phyloP scores from a whole-genome alignment of 495 filamentous ascomycete genomes.

The Podospora appendiculata region DNA sequence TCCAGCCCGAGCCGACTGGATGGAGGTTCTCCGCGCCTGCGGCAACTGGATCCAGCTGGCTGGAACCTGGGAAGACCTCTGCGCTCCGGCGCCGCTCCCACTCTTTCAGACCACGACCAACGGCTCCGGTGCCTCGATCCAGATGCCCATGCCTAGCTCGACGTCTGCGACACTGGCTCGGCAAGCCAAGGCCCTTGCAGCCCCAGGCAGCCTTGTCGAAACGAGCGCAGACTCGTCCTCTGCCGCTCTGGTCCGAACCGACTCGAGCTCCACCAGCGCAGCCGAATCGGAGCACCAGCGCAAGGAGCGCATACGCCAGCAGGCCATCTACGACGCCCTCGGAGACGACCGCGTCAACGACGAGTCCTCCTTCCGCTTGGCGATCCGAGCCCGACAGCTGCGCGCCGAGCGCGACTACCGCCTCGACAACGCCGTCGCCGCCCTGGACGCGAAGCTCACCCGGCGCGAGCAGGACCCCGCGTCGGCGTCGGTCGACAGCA shows the following conservation, averaged over 20 bases:
- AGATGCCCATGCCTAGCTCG: neutral
- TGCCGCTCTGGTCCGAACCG: neutral
- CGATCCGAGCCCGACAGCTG: conserved; percentile 51
- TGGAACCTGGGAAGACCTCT: conserved; percentile 61
- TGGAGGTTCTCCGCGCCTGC: conserved; percentile 58
- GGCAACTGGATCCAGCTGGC: conserved; percentile 58
- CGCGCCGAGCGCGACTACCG: conserved; percentile 43
- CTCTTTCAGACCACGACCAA: conserved; percentile 14
- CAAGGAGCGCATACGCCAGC: conserved; percentile 51
- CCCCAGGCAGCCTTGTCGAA: neutral
- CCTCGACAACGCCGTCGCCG: conserved; percentile 19
- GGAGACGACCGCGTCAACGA: conserved; percentile 58
- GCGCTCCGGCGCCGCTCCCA: conserved; percentile 56
- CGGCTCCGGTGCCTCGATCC: conserved; percentile 5
- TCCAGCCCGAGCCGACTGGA: conserved; percentile 69
- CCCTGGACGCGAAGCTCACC: conserved; percentile 8
- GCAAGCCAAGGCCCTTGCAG: conserved; percentile 1
- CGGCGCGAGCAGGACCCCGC: neutral
- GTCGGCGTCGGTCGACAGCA: neutral
- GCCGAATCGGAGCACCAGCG: conserved; percentile 38
- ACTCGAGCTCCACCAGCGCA: conserved; percentile 1
- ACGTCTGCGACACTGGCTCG: neutral
- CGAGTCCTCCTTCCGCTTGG: conserved; percentile 53
- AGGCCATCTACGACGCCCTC: conserved; percentile 56
- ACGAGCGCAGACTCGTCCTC: neutral